Evolutionary conservation across 2,329 filamentous ascomycete species (phyloP).

Genomic region (Cyphellophora attinorum): DNA sequence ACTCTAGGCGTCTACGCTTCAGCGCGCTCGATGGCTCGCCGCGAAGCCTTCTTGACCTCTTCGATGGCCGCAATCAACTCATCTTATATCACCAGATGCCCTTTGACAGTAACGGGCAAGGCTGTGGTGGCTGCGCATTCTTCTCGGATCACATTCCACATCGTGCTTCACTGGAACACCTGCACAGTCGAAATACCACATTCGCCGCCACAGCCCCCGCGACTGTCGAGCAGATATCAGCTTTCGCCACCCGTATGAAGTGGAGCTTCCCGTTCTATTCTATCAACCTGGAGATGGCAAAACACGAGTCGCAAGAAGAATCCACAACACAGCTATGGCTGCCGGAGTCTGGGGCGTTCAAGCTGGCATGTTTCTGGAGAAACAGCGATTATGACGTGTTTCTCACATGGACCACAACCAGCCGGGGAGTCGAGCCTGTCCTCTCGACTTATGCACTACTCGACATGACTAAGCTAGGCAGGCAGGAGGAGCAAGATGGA

Average conservation of each 20-base stretch:
- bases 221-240: neutral
- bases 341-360: neutral
- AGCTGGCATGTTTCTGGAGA: neutral
- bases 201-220: neutral
- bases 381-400: conserved; percentile 1
- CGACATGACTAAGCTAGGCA: neutral
- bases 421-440: neutral
- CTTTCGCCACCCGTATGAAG: neutral
- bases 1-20: neutral
- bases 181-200: neutral
- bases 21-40: neutral
- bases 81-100: neutral
- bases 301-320: neutral
- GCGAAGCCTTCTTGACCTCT: neutral
- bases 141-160: conserved; percentile 27
- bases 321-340: neutral
- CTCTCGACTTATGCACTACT: conserved; percentile 1
- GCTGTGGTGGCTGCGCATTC: conserved; percentile 30
- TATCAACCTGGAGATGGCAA: neutral
- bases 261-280: neutral
- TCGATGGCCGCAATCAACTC: neutral
- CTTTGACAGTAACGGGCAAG: conserved; percentile 10
- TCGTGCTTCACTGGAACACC: neutral
- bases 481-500: neutral
- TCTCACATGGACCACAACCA: neutral